Conservation (phyloP, 2,329 filamentous ascomycete genomes). For the Seiridium cupressi region DNA sequence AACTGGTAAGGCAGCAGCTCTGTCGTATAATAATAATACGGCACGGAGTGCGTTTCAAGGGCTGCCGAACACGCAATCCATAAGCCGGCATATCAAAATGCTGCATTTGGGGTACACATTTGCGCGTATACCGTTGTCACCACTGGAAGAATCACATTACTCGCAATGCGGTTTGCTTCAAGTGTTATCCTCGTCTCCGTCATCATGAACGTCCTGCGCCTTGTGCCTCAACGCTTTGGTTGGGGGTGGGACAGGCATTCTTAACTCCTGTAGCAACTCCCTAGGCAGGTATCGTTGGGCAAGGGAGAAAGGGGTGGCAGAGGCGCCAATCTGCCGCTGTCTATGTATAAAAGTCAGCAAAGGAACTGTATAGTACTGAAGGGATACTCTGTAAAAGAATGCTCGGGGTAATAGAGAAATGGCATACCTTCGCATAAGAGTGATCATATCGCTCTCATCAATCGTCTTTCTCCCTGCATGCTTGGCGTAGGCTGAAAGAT, state of each 20-base stretch:
- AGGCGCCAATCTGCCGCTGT: constrained; percentile 71
- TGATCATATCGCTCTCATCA: constrained; percentile 78
- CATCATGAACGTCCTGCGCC: constrained; percentile 33
- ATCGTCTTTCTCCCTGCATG: constrained; percentile 84
- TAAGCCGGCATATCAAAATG: too few relatives aligned
- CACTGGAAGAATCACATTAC: background rate
- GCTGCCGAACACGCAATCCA: background rate
- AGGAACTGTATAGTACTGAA: constrained; percentile 5
- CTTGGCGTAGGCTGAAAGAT: constrained; percentile 74
- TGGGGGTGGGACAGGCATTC: constrained; percentile 61
- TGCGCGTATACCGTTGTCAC: too few relatives aligned
- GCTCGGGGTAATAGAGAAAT: constrained; percentile 14
- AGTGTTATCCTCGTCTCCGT: constrained; percentile 35
- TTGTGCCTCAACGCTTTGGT: constrained; percentile 45
- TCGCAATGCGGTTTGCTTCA: constrained; percentile 13
- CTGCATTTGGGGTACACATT: too few relatives aligned
- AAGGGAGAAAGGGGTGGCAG: constrained; percentile 79
- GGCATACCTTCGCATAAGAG: constrained; percentile 78
- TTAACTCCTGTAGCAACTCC: constrained; percentile 79
- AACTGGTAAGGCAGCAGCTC: constrained; percentile 56
- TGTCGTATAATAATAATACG: background rate
- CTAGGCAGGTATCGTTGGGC: constrained; percentile 79
- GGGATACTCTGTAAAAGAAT: constrained; percentile 17
- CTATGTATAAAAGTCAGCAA: constrained; percentile 40
- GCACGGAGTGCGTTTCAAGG: background rate